Base-by-base conservation (phyloP, 805 yeast genomes). In the Wickerhamomyces pijperi region DNA sequence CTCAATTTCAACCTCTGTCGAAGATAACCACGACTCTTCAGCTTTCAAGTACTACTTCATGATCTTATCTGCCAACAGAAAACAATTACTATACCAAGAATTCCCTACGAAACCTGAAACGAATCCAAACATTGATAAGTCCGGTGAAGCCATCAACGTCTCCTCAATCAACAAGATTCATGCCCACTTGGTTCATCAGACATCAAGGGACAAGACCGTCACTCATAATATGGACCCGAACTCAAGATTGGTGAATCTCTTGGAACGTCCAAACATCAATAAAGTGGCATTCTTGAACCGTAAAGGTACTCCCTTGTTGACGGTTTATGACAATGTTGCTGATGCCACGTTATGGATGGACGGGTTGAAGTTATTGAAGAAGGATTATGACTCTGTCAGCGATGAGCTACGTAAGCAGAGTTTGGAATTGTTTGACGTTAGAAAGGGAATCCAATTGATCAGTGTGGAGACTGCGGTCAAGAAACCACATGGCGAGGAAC, bases 311-410 rank as follows among this genome's bases (percentile, higher is more conserved):
- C 51, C 60, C 16, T 46, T 76, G 11, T 64, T 83, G 40, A 56
- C 67, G n/a, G 79, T 83, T 49, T 83, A 70, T 53, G 88, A 82
- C 42, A 78, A 84, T 2, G 70, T 72, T 45, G 84, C 79, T 36
- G 69, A 74, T 36, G 75, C 80, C 34, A 74, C 72, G 39, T 72
- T 78, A 7, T 85, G 94, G 94, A 61, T 80, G 28, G 94, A 85
- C 58, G 95, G 94, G 0, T 56, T 84, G 39, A 75, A 74, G 49
- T 60, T 76, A 53, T 51, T 75, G 28, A 60, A 67, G 17, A 63
- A 65, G 39, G 64, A 50, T 37, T 42, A 40, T 39, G 53, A 48
- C 18, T 59, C 51, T 28, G 44, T 70, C 15, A 69, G 77, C 1
- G 53, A 51, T 1, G 74, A 67, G 16, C 64, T 78, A 6, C 55